phyloP scores from a whole-genome alignment of 2,329 filamentous ascomycete genomes.

The Alternaria brassicae region DNA sequence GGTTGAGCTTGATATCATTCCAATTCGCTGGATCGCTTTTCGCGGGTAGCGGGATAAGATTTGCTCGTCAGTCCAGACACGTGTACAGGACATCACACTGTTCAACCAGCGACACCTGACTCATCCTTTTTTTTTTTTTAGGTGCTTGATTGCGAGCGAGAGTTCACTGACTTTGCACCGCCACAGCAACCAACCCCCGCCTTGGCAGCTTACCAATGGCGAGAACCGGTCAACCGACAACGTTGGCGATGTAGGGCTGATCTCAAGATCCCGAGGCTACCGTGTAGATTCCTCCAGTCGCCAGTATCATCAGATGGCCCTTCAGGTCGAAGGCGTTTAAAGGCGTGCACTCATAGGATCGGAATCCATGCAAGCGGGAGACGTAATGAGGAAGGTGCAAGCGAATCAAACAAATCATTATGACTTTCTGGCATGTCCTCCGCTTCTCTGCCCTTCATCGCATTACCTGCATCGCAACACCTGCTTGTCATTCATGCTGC shows the following conservation, averaged over 20 bases:
- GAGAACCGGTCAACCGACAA: neutral
- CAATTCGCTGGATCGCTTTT: slow-evolving; percentile 12
- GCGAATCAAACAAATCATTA: neutral
- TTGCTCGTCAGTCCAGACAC: slow-evolving; percentile 6
- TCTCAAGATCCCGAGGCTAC: neutral
- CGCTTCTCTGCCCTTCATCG: neutral
- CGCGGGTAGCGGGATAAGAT: slow-evolving; percentile 12
- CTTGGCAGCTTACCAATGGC: neutral
- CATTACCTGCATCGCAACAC: slow-evolving; percentile 1
- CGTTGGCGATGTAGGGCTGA: neutral
- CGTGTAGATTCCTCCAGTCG: neutral
- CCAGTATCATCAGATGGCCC: neutral
- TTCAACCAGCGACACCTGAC: neutral
- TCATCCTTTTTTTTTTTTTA: neutral
- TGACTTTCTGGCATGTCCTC: neutral
- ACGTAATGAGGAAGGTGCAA: neutral
- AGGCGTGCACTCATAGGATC: neutral
- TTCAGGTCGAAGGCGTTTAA: neutral
- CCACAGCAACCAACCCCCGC: slow-evolving; percentile 5
- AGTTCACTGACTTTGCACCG: slow-evolving; percentile 1
- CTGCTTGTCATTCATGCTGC: neutral
- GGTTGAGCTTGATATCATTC: slow-evolving; percentile 14
- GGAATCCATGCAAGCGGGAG: neutral
- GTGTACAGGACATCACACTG: neutral
- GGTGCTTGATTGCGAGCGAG: slow-evolving; percentile 10